Percentiles rank a stretch among this genome's conserved stretches.
These are phyloP conservation scores for Choanephora cucurbitarum DNA, from an alignment of 371 early-diverging fungal genomes.

Conservation along the genomic window DNA sequence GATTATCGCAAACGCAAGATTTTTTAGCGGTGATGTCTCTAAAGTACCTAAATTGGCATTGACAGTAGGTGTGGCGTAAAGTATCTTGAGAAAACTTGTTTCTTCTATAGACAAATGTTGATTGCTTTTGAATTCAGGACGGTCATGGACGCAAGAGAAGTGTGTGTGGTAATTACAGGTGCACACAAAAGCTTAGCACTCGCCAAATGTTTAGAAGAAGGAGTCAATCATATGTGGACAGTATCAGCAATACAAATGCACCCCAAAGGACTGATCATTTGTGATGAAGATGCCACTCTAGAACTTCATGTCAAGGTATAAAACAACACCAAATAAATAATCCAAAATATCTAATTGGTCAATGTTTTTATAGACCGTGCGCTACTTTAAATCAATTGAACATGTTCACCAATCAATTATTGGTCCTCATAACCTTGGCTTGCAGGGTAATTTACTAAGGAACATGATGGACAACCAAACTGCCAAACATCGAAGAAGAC, in stretches of 20 bases:
- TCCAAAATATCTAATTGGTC: too few species aligned
- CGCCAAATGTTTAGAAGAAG: conserved; percentile 85
- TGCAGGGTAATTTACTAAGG: conserved; percentile 61
- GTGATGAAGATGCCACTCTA: conserved; percentile 89
- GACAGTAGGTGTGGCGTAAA: conserved; percentile 86
- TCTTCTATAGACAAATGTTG: too few species aligned
- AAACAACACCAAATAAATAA: neutral
- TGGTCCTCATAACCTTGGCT: conserved; percentile 77
- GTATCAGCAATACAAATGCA: conserved; percentile 90
- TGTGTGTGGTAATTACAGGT: conserved; percentile 84
- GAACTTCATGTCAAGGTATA: conserved; percentile 83
- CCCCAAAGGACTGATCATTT: conserved; percentile 85
- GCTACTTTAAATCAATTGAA: conserved; percentile 68
- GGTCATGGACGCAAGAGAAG: conserved; percentile 86
- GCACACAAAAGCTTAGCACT: conserved; percentile 77
- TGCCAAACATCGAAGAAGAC: conserved; percentile 40
- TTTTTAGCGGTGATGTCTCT: conserved; percentile 85
- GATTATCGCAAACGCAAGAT: conserved; percentile 86
- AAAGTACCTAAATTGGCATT: conserved; percentile 89
- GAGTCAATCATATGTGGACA: conserved; percentile 92
- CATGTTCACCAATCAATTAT: conserved; percentile 74
- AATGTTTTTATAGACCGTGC: conserved; percentile 9
- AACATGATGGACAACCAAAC: conserved; percentile 49
- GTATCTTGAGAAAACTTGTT: conserved; percentile 1
- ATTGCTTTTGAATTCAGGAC: conserved; percentile 52